Evolutionary conservation across 495 filamentous ascomycete species (phyloP), one percentile per base, ranked within the genome.

Genomic region (Penicillium ochrochloron): DNA sequence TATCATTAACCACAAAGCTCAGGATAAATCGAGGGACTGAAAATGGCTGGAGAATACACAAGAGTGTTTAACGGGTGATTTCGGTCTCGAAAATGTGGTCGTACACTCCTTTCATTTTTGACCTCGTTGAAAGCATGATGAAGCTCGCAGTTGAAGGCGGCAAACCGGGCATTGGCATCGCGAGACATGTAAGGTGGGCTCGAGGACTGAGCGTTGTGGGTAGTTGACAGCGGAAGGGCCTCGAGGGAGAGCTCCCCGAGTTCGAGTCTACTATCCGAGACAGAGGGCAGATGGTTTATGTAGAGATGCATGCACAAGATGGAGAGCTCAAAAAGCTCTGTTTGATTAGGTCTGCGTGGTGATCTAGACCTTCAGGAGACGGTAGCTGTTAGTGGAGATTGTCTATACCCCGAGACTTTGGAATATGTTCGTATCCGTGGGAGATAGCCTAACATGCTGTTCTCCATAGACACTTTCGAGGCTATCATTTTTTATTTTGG

Each of bases 231-330:
- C 46, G 19, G 52, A 17, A 27, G 27, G n/a, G 19, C 27, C 56
- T 70, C 65, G 59, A 73, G 61, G 63, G 58, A 39, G 50, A 48
- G 56, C 10, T 59, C 50, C 25, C 44, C 62, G 65, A 65, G 63
- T 11, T 67, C 64, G 52, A 63, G 64, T 73, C 60, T 63, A 31
- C 55, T 67, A 73, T 67, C 71, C 69, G 71, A 71, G 71, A 73
- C 69, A 73, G 66, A 65, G 42, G 66, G 44, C 52, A 39, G 59
- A 29, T 61, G 34, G 58, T 62, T 56, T 65, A 63, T 68, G 63
- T 66, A 66, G 34, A 39, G 27, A 51, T 65, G 50, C 39, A 58
- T 68, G 58, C 55, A 63, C 44, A 51, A 60, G 50, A n/a, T n/a
- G 33, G 58, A 27, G 21, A 25, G 9, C 51, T 61, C 58, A 50